A percentile compares a stretch with the other conserved stretches of the same genome.
These are phyloP conservation scores for Pulveroboletus sp. DNA, from an alignment of 768 basidiomycete genomes.

Conservation along the genomic window DNA sequence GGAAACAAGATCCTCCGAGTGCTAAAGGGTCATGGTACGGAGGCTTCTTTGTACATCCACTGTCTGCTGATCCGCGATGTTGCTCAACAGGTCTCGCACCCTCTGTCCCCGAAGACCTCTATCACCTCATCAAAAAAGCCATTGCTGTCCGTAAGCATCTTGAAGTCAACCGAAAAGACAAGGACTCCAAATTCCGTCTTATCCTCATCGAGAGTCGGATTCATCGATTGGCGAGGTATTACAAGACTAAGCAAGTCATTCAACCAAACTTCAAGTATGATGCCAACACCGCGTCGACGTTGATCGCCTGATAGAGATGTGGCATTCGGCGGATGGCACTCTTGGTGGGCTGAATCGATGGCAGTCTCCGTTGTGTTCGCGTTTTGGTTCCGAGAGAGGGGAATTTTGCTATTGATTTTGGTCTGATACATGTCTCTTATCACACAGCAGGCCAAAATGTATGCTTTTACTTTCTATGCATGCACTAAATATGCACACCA, in stretches of 20 bases:
- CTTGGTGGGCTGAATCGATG: not conserved
- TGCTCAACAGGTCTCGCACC: conserved; percentile 77
- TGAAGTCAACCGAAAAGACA: conserved; percentile 97
- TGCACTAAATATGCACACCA: conserved; percentile 10
- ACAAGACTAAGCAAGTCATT: conserved; percentile 98
- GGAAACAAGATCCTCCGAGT: conserved; percentile 99
- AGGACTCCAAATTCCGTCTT: conserved; percentile 94
- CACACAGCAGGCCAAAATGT: conserved; percentile 15
- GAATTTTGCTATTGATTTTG: not conserved
- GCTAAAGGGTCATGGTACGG: conserved; percentile 87
- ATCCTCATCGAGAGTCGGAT: conserved; percentile 99
- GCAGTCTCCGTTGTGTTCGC: not conserved
- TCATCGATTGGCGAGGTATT: conserved; percentile 96
- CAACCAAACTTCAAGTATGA: conserved; percentile 99
- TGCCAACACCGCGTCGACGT: conserved; percentile 87
- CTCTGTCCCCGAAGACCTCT: conserved; percentile 97
- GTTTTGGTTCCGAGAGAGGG: not conserved
- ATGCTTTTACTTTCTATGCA: conserved; percentile 19
- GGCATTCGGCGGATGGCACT: not conserved
- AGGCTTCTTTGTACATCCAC: not conserved
- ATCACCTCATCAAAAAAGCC: conserved; percentile 99
- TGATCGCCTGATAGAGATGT: conserved; percentile 58
- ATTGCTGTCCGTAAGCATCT: conserved; percentile 98
- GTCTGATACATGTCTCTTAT: conserved; percentile 5
- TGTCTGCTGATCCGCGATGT: not conserved